Evolutionary conservation across 768 basidiomycete species (phyloP).

Genomic region (Amanita pallidorosea): DNA sequence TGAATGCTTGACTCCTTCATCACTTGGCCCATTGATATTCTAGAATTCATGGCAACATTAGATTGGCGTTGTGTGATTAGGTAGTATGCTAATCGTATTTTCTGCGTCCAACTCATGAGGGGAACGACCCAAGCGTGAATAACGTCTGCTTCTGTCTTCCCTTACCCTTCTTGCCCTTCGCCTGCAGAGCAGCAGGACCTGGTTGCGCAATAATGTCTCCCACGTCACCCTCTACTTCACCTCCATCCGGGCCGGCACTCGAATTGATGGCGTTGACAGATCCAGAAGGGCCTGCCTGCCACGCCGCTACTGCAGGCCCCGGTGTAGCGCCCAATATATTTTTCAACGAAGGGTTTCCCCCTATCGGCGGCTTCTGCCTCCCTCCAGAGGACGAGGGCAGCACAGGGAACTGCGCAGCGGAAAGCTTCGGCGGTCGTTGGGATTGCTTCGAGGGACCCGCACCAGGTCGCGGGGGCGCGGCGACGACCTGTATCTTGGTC

Average conservation of each 20-base stretch:
- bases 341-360: constrained; percentile 56
- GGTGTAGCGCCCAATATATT: constrained; percentile 50
- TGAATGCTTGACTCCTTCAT: too few species aligned
- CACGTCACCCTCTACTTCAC: constrained; percentile 12
- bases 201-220: constrained; percentile 38
- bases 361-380: constrained; percentile 30
- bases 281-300: constrained; percentile 21
- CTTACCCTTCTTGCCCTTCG: constrained; percentile 66
- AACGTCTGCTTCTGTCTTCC: constrained; percentile 80
- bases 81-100: too few species aligned
- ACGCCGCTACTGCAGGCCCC: constrained; percentile 26
- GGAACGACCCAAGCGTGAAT: constrained; percentile 53
- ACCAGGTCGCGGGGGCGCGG: constrained; percentile 4
- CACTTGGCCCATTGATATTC: too few species aligned
- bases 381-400: constrained; percentile 36
- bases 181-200: constrained; percentile 12
- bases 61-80: too few species aligned
- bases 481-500: constrained; percentile 6
- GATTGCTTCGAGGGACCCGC: constrained; percentile 3
- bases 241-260: not conserved
- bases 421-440: constrained; percentile 33
- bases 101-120: constrained; percentile 19
- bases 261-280: not conserved
- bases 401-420: constrained; percentile 55
- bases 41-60: too few species aligned